Evolutionary conservation across 768 basidiomycete species (phyloP).

Genomic region (Harrya chromipes): DNA sequence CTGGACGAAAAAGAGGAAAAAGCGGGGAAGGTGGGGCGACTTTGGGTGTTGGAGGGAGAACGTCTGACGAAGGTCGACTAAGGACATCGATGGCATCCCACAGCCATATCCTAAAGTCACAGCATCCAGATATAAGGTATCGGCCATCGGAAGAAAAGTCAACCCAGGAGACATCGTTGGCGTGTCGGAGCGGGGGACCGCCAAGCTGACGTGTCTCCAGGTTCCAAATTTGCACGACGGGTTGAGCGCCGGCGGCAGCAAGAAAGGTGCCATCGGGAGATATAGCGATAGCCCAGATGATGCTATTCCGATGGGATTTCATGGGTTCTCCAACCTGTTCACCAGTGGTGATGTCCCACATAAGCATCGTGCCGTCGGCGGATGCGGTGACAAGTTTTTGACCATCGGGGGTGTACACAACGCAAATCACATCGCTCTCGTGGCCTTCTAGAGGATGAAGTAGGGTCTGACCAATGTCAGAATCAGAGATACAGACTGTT

Average conservation of each 20-base stretch:
- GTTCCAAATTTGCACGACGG: slow-evolving; percentile 31
- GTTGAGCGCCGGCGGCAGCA: slow-evolving; percentile 31
- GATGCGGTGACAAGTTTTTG: slow-evolving; percentile 26
- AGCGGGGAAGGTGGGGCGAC: background rate
- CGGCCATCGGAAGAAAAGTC: slow-evolving; percentile 32
- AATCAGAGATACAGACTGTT: slow-evolving; percentile 30
- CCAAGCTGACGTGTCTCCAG: slow-evolving; percentile 19
- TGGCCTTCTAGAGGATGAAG: slow-evolving; percentile 26
- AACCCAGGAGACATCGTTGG: slow-evolving; percentile 31
- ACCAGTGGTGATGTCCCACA: slow-evolving; percentile 29
- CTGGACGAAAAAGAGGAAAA: slow-evolving; percentile 4
- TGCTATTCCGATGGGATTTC: slow-evolving; percentile 24
- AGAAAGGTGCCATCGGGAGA: slow-evolving; percentile 31
- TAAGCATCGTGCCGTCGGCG: slow-evolving; percentile 27
- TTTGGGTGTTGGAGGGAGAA: slow-evolving; percentile 10
- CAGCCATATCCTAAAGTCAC: slow-evolving; percentile 29
- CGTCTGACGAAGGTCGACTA: slow-evolving; percentile 11
- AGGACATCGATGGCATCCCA: slow-evolving; percentile 24
- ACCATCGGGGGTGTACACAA: slow-evolving; percentile 30
- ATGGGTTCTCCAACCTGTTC: slow-evolving; percentile 31
- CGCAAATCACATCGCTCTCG: slow-evolving; percentile 28
- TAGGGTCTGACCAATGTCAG: slow-evolving; percentile 37
- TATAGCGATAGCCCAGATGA: slow-evolving; percentile 29
- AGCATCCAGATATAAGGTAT: slow-evolving; percentile 25
- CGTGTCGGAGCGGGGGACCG: slow-evolving; percentile 23